A percentile compares a stretch with the other conserved stretches of the same genome.
Conservation (phyloP, 176 grass and related monocot genomes). For the Thinopyrum elongatum region DNA sequence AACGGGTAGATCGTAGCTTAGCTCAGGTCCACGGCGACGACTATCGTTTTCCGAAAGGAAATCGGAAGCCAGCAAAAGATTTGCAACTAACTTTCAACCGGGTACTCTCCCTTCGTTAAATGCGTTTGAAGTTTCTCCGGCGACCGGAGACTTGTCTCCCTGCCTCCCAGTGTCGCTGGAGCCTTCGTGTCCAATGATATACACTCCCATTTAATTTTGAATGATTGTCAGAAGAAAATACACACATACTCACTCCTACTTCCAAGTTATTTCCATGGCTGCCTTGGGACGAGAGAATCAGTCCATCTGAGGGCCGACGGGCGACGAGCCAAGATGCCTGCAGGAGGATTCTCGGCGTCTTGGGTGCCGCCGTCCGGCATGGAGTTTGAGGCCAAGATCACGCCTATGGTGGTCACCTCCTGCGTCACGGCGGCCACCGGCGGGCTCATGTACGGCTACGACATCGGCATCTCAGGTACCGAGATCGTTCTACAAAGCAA, state of each 20-base stretch:
- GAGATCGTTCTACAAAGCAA: neutral
- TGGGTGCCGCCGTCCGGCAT: conserved; percentile 9
- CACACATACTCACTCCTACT: neutral
- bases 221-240: neutral
- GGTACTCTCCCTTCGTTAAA: too few species aligned
- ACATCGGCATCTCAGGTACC: conserved; percentile 24
- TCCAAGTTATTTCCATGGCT: neutral
- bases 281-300: neutral
- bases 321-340: conserved; percentile 47
- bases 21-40: too few species aligned
- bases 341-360: conserved; percentile 65
- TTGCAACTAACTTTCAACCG: too few species aligned
- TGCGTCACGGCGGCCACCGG: conserved; percentile 51
- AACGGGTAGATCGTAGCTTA: too few species aligned
- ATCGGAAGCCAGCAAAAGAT: too few species aligned
- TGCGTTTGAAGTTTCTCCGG: too few species aligned
- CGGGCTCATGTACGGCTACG: conserved; percentile 1
- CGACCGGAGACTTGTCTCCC: too few species aligned
- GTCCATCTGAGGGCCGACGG: neutral
- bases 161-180: neutral
- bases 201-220: neutral
- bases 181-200: too few species aligned
- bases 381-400: conserved; percentile 87
- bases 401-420: conserved; percentile 76
- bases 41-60: too few species aligned